Conservation (phyloP, 441 rosid species). For the Aleurites moluccanus region DNA sequence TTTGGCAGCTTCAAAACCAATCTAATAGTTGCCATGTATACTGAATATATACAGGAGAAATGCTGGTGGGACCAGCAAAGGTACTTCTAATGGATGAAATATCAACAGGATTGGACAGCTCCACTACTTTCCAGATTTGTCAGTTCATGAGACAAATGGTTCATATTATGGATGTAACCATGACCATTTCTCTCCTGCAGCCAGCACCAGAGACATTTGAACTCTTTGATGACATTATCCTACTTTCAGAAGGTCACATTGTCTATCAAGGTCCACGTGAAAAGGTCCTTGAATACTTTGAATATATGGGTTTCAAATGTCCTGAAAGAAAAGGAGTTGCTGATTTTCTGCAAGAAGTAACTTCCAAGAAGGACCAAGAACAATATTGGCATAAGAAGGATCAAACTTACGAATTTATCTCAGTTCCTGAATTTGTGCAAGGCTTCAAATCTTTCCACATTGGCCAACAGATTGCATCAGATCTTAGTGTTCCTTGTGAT, state of each 20-base stretch:
- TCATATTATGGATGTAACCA: conserved; percentile 76
- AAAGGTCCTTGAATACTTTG: conserved; percentile 61
- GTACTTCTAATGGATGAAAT: conserved; percentile 92
- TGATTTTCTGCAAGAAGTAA: conserved; percentile 93
- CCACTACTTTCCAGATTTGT: conserved; percentile 82
- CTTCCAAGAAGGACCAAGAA: conserved; percentile 87
- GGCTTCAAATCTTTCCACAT: conserved; percentile 63
- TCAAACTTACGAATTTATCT: conserved; percentile 52
- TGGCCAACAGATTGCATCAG: conserved; percentile 50
- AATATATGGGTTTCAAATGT: conserved; percentile 72
- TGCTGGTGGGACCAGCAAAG: conserved; percentile 91
- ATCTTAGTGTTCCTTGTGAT: conserved; percentile 53
- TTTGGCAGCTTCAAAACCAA: not conserved
- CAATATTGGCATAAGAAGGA: conserved; percentile 73
- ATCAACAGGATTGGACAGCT: conserved; percentile 87
- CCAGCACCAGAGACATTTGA: conserved; percentile 93
- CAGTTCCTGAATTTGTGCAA: conserved; percentile 62
- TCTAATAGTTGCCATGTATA: conserved; percentile 22
- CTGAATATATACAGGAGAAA: conserved; percentile 72
- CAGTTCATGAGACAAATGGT: conserved; percentile 85
- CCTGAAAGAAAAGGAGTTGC: conserved; percentile 93
- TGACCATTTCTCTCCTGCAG: conserved; percentile 77
- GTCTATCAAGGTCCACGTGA: conserved; percentile 88
- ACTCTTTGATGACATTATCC: conserved; percentile 75
- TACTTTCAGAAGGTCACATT: conserved; percentile 75